Conservation (phyloP, 2,329 filamentous ascomycete species). For the Pestalotiopsis sp. region DNA sequence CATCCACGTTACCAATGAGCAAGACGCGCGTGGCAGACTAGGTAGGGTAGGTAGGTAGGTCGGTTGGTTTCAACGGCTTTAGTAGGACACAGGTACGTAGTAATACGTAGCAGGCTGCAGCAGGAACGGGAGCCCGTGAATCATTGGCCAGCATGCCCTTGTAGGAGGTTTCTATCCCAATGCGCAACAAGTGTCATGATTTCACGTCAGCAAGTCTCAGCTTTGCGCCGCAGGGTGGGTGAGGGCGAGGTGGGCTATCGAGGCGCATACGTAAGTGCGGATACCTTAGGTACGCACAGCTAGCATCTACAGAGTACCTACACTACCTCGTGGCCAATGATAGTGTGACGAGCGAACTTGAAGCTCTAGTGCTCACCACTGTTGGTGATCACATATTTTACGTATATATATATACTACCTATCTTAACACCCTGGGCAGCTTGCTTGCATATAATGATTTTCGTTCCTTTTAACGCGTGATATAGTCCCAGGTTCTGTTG, state of each 20-base stretch:
- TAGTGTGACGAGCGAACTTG: too few species aligned
- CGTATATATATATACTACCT: too few species aligned
- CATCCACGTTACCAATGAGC: neutral
- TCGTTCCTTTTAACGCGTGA: too few species aligned
- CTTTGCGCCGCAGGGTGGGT: constrained; percentile 1
- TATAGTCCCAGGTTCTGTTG: too few species aligned
- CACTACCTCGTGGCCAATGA: neutral
- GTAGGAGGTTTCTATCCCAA: neutral
- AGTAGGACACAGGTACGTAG: neutral
- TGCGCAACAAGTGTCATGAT: constrained; percentile 14
- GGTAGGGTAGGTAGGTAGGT: neutral
- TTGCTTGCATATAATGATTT: too few species aligned
- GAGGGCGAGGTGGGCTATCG: neutral
- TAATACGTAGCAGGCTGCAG: neutral
- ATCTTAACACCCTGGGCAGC: too few species aligned
- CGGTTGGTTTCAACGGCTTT: neutral
- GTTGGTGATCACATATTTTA: too few species aligned
- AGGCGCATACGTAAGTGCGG: constrained; percentile 12
- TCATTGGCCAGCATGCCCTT: neutral
- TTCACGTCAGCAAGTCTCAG: constrained; percentile 9
- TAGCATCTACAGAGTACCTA: neutral
- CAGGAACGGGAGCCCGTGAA: neutral
- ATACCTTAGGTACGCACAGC: neutral
- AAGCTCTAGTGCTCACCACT: neutral
- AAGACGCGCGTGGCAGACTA: neutral